phyloP scores from a whole-genome alignment of 352 stramenopile species.

The Lagenidium giganteum region DNA sequence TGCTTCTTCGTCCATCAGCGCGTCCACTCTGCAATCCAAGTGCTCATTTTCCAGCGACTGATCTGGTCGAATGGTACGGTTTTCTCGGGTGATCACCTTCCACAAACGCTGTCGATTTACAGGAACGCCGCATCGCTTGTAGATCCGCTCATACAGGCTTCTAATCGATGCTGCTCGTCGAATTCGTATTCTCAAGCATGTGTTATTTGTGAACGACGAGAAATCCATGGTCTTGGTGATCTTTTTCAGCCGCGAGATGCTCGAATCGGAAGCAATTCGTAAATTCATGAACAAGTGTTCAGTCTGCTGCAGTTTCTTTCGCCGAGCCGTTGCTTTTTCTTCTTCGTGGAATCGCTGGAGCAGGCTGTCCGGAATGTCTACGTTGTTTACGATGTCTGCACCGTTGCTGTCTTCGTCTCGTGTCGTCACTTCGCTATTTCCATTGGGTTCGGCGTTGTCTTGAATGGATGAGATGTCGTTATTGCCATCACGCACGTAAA shows the following conservation, averaged over 20 bases:
- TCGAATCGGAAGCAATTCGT: slow-evolving; percentile 71
- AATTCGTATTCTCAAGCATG: slow-evolving; percentile 58
- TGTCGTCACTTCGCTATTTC: background rate
- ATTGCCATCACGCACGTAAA: slow-evolving; percentile 75
- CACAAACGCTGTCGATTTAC: slow-evolving; percentile 66
- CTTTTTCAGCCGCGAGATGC: slow-evolving; percentile 53
- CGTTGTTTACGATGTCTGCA: slow-evolving; percentile 16
- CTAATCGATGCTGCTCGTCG: slow-evolving; percentile 48
- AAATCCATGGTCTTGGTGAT: slow-evolving; percentile 81
- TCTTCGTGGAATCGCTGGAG: slow-evolving; percentile 74
- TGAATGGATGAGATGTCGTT: slow-evolving; percentile 66
- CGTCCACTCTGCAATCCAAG: slow-evolving; percentile 41
- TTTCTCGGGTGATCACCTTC: slow-evolving; percentile 84
- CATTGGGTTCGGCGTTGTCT: slow-evolving; percentile 6
- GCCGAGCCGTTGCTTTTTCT: slow-evolving; percentile 52
- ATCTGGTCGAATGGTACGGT: slow-evolving; percentile 75
- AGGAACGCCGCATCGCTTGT: slow-evolving; percentile 54
- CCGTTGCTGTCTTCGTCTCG: background rate
- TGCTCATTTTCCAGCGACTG: slow-evolving; percentile 34
- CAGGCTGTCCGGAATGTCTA: slow-evolving; percentile 46
- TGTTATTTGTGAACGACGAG: slow-evolving; percentile 61
- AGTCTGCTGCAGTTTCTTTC: slow-evolving; percentile 77
- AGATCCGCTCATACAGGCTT: slow-evolving; percentile 64
- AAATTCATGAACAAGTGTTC: slow-evolving; percentile 82
- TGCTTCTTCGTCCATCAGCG: slow-evolving; percentile 69